A percentile compares a stretch with the other conserved stretches of the same genome.
Conservation (phyloP, 106 monocot genomes). For the Hemerocallis citrina region DNA sequence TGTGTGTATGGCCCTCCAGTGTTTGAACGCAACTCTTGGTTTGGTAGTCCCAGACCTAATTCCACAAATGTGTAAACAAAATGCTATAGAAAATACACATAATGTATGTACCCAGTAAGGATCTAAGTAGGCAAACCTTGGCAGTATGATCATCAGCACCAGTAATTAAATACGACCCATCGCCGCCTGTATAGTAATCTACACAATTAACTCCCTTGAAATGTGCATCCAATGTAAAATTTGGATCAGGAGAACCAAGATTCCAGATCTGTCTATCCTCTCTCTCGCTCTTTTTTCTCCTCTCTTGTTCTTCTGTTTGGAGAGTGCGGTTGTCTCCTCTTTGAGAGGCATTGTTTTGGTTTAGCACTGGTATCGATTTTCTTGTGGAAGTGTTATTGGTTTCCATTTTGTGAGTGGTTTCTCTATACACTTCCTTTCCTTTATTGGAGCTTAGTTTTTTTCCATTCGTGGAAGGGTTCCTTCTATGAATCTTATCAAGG, state of each 20-base stretch:
- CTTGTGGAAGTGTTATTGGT: no score
- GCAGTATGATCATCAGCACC: slow-evolving; percentile 98
- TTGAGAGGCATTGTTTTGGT: no score
- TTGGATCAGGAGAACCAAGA: slow-evolving; percentile 96
- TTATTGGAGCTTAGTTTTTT: no score
- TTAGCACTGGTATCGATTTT: no score
- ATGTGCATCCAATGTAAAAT: slow-evolving; percentile 97
- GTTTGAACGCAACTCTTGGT: slow-evolving; percentile 96
- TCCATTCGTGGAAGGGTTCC: no score
- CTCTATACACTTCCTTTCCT: no score
- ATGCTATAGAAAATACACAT: no score
- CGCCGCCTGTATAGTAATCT: slow-evolving; percentile 96
- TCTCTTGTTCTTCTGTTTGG: no score
- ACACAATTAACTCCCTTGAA: slow-evolving; percentile 93
- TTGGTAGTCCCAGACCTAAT: slow-evolving; percentile 98
- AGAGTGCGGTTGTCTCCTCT: no score
- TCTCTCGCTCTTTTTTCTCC: no score
- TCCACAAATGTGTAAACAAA: not conserved
- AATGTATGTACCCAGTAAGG: not conserved
- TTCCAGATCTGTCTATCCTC: slow-evolving; percentile 99
- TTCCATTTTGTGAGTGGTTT: no score
- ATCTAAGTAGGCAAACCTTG: slow-evolving; percentile 40
- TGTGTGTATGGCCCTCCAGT: slow-evolving; percentile 95
- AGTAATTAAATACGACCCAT: slow-evolving; percentile 88
- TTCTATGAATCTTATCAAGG: no score